phyloP scores from a whole-genome alignment of 495 filamentous ascomycete species.

The Pseudevernia furfuracea region DNA sequence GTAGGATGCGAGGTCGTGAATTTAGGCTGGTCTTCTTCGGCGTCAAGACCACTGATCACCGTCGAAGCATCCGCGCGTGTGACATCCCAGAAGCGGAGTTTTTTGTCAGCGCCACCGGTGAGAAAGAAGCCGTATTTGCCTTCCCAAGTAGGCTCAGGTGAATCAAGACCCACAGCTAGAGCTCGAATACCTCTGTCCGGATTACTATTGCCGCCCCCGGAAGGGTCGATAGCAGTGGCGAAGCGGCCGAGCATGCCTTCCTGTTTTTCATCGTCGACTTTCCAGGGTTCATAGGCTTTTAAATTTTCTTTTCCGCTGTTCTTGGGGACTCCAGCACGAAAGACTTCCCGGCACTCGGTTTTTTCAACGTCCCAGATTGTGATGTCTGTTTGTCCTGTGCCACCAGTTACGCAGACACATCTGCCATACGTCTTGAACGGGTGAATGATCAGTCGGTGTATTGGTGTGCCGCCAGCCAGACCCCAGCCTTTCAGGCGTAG shows the following conservation, averaged over 20 bases:
- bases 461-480: conserved; percentile 69
- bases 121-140: conserved; percentile 60
- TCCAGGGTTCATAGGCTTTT: conserved; percentile 76
- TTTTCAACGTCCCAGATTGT: conserved; percentile 96
- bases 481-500: conserved; percentile 84
- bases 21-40: conserved; percentile 60
- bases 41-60: conserved; percentile 70
- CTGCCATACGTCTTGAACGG: conserved; percentile 61
- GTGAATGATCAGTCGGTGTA: conserved; percentile 72
- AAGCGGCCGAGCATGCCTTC: conserved; percentile 87
- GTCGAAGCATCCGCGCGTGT: conserved; percentile 60
- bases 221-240: conserved; percentile 60
- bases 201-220: conserved; percentile 33
- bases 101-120: conserved; percentile 81
- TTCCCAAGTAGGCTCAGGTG: conserved; percentile 37
- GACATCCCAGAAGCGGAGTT: conserved; percentile 89
- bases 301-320: conserved; percentile 41
- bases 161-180: conserved; percentile 46
- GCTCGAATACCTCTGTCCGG: conserved; percentile 52
- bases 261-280: conserved; percentile 80
- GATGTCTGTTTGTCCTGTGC: conserved; percentile 84
- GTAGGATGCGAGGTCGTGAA: conserved; percentile 66
- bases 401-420: conserved; percentile 81
- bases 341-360: conserved; percentile 79
- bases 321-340: conserved; percentile 52